A percentile compares a stretch with the other conserved stretches of the same genome.
These are phyloP conservation scores for Aspergillus fumigatus DNA, from an alignment of 2,329 filamentous ascomycete genomes.

Conservation along the genomic window DNA sequence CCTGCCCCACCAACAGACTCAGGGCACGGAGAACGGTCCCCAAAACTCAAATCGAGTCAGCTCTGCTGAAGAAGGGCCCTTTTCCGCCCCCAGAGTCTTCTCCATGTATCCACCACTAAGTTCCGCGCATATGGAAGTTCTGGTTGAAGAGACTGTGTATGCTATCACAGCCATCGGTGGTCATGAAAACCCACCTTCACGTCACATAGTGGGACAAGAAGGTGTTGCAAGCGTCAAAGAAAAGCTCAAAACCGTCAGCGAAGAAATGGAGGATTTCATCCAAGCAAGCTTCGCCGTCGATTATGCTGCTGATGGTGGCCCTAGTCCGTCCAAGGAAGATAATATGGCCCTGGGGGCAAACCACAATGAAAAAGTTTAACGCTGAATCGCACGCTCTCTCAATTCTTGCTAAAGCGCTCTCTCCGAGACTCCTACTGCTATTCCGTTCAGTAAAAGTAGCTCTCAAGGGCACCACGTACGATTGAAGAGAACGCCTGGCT, in stretches of 20 bases:
- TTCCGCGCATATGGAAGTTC: constrained; percentile 60
- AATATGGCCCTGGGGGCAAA: constrained; percentile 9
- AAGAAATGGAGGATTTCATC: constrained; percentile 94
- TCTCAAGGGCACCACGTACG: not conserved
- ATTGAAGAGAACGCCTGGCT: not conserved
- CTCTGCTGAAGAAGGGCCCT: constrained; percentile 30
- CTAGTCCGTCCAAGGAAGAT: constrained; percentile 16
- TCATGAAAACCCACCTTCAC: constrained; percentile 88
- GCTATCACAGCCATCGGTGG: constrained; percentile 88
- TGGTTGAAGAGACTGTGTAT: constrained; percentile 86
- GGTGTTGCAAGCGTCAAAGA: constrained; percentile 85
- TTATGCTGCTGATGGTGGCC: constrained; percentile 31
- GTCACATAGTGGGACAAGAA: constrained; percentile 91
- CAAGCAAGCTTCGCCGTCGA: constrained; percentile 84
- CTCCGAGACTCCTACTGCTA: not conserved
- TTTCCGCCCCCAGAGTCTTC: constrained; percentile 47
- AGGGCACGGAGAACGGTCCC: constrained; percentile 4
- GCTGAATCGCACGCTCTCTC: constrained; percentile 1
- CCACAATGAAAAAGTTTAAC: constrained; percentile 12
- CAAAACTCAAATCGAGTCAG: constrained; percentile 17
- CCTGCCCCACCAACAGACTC: constrained; percentile 52
- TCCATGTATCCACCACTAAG: constrained; percentile 72
- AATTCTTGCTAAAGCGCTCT: not conserved
- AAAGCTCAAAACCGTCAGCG: constrained; percentile 92
- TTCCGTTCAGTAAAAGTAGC: not conserved